These are phyloP conservation scores for Herpetospermum pedunculosum DNA, from an alignment of 306 rosid species.

Conservation along the genomic window DNA sequence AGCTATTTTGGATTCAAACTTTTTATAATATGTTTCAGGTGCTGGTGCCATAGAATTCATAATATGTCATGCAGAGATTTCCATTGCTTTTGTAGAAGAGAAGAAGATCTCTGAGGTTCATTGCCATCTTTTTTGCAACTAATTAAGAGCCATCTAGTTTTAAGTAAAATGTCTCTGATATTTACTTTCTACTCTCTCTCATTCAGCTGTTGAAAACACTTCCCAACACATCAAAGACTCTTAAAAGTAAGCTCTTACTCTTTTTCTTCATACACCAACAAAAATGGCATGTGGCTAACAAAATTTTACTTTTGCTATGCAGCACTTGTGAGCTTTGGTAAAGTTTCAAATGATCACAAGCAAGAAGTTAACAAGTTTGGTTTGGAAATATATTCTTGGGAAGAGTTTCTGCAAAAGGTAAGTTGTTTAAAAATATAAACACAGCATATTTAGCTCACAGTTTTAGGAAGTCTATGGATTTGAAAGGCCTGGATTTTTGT, in stretches of 20 bases:
- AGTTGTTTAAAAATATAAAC: conserved; percentile 13
- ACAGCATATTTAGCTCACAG: neutral
- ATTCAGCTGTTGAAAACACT: conserved; percentile 76
- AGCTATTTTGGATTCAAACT: neutral
- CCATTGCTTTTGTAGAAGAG: conserved; percentile 73
- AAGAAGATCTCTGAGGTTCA: conserved; percentile 78
- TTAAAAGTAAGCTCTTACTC: conserved; percentile 45
- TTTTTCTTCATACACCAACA: conserved; percentile 16
- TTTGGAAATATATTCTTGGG: conserved; percentile 62
- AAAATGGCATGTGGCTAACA: neutral
- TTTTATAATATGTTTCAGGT: conserved; percentile 29
- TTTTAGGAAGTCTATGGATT: neutral
- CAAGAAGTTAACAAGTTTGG: conserved; percentile 51
- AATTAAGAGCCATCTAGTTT: neutral
- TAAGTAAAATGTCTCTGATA: neutral
- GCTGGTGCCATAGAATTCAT: conserved; percentile 83
- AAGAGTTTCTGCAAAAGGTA: conserved; percentile 64
- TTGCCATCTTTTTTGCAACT: neutral
- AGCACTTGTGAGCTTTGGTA: conserved; percentile 93
- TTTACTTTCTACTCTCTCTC: neutral
- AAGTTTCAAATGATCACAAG: conserved; percentile 62
- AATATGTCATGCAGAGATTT: conserved; percentile 70
- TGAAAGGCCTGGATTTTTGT: neutral
- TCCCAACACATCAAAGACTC: conserved; percentile 44
- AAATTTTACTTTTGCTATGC: conserved; percentile 11